Conservation (phyloP, 352 stramenopile genomes). For the Pythium insidiosum region DNA sequence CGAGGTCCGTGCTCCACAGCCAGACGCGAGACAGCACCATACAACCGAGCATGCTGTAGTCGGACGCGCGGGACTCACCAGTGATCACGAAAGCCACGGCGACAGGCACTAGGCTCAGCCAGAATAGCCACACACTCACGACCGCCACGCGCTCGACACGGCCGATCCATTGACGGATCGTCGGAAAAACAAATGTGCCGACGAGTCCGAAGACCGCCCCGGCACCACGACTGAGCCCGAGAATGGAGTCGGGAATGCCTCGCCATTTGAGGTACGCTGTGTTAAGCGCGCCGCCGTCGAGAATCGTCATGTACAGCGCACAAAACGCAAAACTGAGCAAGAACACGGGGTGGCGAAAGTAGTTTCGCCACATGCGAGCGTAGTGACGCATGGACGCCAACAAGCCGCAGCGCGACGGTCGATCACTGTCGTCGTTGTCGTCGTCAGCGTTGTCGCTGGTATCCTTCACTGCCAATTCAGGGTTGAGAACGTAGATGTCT, state of each 20-base stretch:
- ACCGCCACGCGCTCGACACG: slow-evolving; percentile 11
- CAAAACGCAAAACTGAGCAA: slow-evolving; percentile 17
- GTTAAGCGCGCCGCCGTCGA: slow-evolving; percentile 14
- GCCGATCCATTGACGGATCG: slow-evolving; percentile 8
- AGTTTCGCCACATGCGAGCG: slow-evolving; percentile 11
- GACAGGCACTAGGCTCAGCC: slow-evolving; percentile 11
- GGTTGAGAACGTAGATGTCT: slow-evolving; percentile 54
- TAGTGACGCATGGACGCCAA: slow-evolving; percentile 3
- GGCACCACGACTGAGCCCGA: slow-evolving; percentile 11
- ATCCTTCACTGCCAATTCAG: slow-evolving; percentile 28
- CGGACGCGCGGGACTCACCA: slow-evolving; percentile 12
- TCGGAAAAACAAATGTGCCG: slow-evolving; percentile 15
- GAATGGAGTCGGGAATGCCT: slow-evolving; percentile 12
- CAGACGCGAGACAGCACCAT: slow-evolving; percentile 11
- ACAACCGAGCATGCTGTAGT: slow-evolving; percentile 16
- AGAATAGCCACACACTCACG: slow-evolving; percentile 16
- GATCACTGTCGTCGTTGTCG: slow-evolving; percentile 7
- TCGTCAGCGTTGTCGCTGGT: slow-evolving; percentile 6
- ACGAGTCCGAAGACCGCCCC: slow-evolving; percentile 10
- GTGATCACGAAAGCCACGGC: slow-evolving; percentile 6
- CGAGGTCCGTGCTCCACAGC: slow-evolving; percentile 17
- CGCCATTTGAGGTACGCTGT: slow-evolving; percentile 20
- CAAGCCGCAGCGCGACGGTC: neutral
- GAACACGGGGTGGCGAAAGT: slow-evolving; percentile 12
- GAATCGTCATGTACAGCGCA: slow-evolving; percentile 16